Evolutionary conservation across 2,329 filamentous ascomycete species (phyloP).

Genomic region (Alternaria conjuncta): DNA sequence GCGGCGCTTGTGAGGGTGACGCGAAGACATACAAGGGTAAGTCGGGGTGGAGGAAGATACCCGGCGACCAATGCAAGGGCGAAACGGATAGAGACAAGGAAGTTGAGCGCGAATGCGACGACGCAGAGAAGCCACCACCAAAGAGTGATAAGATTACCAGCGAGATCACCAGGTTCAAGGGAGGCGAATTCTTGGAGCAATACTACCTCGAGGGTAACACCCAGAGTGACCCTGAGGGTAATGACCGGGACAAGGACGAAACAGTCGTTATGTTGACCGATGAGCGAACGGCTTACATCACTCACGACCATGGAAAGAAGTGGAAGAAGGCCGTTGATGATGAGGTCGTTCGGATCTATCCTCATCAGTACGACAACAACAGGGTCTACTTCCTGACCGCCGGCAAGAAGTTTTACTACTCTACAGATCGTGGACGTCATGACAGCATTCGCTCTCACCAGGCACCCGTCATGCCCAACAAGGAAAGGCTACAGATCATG

Average conservation of each 20-base stretch:
- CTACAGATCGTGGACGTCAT: constrained; percentile 71
- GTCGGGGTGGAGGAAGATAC: constrained; percentile 91
- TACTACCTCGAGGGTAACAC: constrained; percentile 78
- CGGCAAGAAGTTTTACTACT: constrained; percentile 75
- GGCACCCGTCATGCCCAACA: constrained; percentile 67
- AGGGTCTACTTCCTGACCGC: constrained; percentile 84
- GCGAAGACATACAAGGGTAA: constrained; percentile 80
- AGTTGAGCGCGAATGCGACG: constrained; percentile 77
- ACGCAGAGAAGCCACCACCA: constrained; percentile 59
- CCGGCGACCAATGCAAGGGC: constrained; percentile 61
- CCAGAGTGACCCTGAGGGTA: constrained; percentile 73
- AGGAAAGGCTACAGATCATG: constrained; percentile 61
- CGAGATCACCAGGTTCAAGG: constrained; percentile 68
- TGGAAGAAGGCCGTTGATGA: constrained; percentile 80
- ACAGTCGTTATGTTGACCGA: constrained; percentile 69
- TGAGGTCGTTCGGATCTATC: constrained; percentile 72
- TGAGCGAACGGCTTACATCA: constrained; percentile 71
- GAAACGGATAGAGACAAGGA: constrained; percentile 53
- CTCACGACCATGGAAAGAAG: constrained; percentile 84
- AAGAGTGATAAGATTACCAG: constrained; percentile 71
- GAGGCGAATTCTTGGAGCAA: constrained; percentile 61
- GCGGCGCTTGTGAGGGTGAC: constrained; percentile 74
- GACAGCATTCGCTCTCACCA: constrained; percentile 75
- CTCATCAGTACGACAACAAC: constrained; percentile 82
- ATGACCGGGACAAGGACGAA: constrained; percentile 71